Base-by-base conservation (phyloP, 495 filamentous ascomycete genomes). In the Penicillium macrosclerotiorum region DNA sequence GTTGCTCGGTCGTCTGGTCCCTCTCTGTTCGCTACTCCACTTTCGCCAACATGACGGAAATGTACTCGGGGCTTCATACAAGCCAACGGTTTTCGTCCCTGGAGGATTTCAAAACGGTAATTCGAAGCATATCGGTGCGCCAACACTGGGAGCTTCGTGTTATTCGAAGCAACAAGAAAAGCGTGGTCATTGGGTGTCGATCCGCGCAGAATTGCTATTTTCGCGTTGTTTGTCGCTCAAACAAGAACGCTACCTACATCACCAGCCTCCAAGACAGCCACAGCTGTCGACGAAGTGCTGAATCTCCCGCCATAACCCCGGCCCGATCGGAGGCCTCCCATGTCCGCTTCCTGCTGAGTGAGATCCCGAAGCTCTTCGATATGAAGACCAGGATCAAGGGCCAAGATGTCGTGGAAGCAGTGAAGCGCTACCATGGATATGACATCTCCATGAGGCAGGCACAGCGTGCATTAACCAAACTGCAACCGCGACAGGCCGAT, bases 61-160 rank as follows among this genome's bases (percentile, higher is more conserved):
- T 72, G 57, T 68, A 64, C 55, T 72, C 71, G 22, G 69, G 69
- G 51, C 66, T 72, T 52, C 62, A 67, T 48, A 66, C 70, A 60
- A 65, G 69, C 66, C 71, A 72, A 37, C 65, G 62, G 19, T 74
- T 74, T 44, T 46, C 53, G 19, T 71, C 71, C 19, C 45, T 74
- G 47, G 71, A 72, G 35, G 71, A 71, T 1, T 72, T 74, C 55
- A 72, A 72, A 44, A 55, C 59, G 33, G 58, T 63, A 36, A 65
- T 72, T 44, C 67, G 71, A 36, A 71, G 60, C 46, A 72, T 74
- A 49, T 72, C 71, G 11, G 69, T 74, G 22, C 53, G 69, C 14
- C 71, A 74, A 37, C 69, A 74, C 45, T 74, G 71, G 71, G 69
- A 74, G 49, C 64, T 74, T 27, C 67, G 71, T 22, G 71, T 72